These are phyloP conservation scores for Tricholoma sp. DNA, from an alignment of 768 basidiomycete genomes.

Conservation along the genomic window DNA sequence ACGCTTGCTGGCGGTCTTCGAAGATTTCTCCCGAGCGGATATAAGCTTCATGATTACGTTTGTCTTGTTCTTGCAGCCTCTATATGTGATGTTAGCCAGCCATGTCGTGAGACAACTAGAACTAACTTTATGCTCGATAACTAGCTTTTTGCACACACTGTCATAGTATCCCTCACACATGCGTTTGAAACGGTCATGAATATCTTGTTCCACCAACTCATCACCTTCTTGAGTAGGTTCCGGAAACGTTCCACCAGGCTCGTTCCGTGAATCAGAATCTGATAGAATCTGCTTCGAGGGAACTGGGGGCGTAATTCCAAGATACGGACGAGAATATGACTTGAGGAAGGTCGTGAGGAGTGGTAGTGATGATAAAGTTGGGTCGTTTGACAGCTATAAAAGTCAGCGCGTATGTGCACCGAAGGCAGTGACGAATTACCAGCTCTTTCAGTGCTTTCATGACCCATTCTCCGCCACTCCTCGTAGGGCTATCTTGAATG, in stretches of 20 bases:
- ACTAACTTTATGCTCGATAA: constrained; percentile 84
- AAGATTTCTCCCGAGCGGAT: constrained; percentile 99
- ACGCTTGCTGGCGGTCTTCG: constrained; percentile 97
- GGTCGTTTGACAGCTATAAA: constrained; percentile 80
- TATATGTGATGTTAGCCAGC: constrained; percentile 24
- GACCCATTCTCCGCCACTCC: constrained; percentile 84
- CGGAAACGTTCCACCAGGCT: constrained; percentile 34
- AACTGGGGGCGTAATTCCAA: constrained; percentile 62
- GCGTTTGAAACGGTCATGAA: constrained; percentile 83
- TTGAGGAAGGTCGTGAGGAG: constrained; percentile 91
- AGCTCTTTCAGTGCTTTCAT: constrained; percentile 83
- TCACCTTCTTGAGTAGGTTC: constrained; percentile 46
- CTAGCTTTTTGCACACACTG: constrained; percentile 83
- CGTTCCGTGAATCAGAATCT: constrained; percentile 39
- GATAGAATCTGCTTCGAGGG: constrained; percentile 54
- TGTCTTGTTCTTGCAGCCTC: constrained; percentile 96
- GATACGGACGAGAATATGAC: constrained; percentile 82
- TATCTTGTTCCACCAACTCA: constrained; percentile 80
- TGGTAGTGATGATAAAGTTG: constrained; percentile 81
- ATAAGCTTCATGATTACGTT: constrained; percentile 96
- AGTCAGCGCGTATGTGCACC: background rate
- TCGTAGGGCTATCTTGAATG: constrained; percentile 63
- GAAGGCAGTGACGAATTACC: constrained; percentile 39
- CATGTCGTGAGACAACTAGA: background rate
- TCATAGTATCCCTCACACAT: constrained; percentile 96